Evolutionary conservation across 176 grass and related monocot genomes (phyloP), one percentile per base, ranked within the genome.

Genomic region (Rhynchospora breviuscula): DNA sequence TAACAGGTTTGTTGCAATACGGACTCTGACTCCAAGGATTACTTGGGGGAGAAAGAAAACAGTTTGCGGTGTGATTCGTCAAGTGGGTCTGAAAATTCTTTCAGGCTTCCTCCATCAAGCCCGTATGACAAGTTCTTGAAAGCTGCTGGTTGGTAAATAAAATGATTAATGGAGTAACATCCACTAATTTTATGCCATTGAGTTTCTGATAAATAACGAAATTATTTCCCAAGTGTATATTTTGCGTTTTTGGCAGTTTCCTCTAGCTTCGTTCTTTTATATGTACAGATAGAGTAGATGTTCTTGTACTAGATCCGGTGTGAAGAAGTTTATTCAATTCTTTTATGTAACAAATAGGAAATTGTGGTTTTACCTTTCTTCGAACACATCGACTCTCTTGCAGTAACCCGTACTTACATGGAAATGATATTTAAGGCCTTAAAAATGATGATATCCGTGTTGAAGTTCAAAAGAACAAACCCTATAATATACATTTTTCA

Each of bases 81-180:
- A 8, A 93, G 91, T 8, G 91, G 87, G 18, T 93, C 81, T 9
- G 89, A 99, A 13, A 87, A 77, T 48, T 99, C 93, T 5, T 93
- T 99, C 77, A 88, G 96, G 85, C 67, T 99, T 58, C 96, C 96
- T 5, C 89, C 93, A 54, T 87, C 96, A 35, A 99, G 93, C 83
- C 96, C 96, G 5, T 99, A 92, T 18, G 96, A 99, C 86, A 95
- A 95, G 75, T 99, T 99, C 81, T 80, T 99, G 80, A 95, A 93
- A 90, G 96, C 96, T 69, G 96, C 93, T 80, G 96, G 96, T 68
- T 86, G 89, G 71, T 95, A 91, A 88, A 78, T 58, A 68, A 65
- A 31, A 82, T 26, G 47, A 67, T 66, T 29, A n/a, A 81, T 18
- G 10, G 25, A 82, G 17, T 60, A 51, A n/a, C 48, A 53, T 67